Percentiles rank a stretch among this genome's conserved stretches.
These are phyloP conservation scores for Trichocomaceae sp. DNA, from an alignment of 2,329 filamentous ascomycete species.

Conservation along the genomic window DNA sequence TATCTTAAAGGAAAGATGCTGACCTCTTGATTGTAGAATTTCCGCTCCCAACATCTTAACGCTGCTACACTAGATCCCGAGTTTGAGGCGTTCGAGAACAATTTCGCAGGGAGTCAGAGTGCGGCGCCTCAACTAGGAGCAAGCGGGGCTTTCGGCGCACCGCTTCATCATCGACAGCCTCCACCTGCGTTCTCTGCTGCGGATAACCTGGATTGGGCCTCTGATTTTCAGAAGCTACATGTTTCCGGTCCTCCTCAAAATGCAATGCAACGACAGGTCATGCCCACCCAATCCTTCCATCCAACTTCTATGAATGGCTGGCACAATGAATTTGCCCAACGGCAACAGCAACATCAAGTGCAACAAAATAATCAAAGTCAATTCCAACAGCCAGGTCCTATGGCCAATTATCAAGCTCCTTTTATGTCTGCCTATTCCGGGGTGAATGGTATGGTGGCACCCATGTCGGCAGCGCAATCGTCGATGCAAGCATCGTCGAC, in stretches of 20 bases:
- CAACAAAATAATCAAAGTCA: conserved; percentile 21
- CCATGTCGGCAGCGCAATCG: conserved; percentile 22
- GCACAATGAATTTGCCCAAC: conserved; percentile 55
- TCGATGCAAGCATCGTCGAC: conserved; percentile 18
- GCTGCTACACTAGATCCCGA: conserved; percentile 56
- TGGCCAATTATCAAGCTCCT: conserved; percentile 24
- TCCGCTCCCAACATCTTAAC: conserved; percentile 53
- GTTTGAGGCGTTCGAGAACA: conserved; percentile 60
- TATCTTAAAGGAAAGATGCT: conserved; percentile 11
- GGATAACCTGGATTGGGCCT: conserved; percentile 33
- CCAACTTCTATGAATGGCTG: conserved; percentile 39
- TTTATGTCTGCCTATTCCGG: conserved; percentile 24
- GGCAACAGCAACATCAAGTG: conserved; percentile 32
- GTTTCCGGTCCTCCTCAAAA: conserved; percentile 36
- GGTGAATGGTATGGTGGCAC: conserved; percentile 18
- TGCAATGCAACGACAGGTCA: conserved; percentile 45
- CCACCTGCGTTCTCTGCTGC: conserved; percentile 19
- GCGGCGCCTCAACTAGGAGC: conserved; percentile 34
- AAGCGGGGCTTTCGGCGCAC: conserved; percentile 21
- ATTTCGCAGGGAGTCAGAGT: conserved; percentile 24
- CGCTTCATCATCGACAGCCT: conserved; percentile 18
- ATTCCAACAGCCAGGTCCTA: conserved; percentile 20
- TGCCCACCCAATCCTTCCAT: conserved; percentile 30
- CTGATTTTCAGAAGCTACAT: conserved; percentile 42
- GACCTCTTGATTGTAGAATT: conserved; percentile 44